Evolutionary conservation across 1,284 basidiomycete genomes (phyloP), one percentile per base, ranked within the genome.

Genomic region (Inonotus hispidus): DNA sequence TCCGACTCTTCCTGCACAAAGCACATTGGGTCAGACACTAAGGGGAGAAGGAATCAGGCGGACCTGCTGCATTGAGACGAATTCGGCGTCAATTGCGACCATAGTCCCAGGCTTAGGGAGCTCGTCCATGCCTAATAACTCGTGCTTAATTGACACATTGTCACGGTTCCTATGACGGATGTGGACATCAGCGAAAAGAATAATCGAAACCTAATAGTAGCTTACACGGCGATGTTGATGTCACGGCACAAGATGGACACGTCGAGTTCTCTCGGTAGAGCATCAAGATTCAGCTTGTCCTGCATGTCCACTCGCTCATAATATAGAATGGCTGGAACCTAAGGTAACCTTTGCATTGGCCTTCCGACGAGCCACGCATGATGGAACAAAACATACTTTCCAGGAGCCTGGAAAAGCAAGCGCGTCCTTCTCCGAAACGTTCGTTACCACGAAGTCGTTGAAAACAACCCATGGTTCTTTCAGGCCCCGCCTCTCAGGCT

Each of bases 41-140:
- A n/a, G n/a, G 37, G 16, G 41, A n/a, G 27, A 57, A 21, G 29
- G 19, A 5, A 21, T 63, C 37, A 45, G 49, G 57, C 71, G 45
- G 64, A 88, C 90, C 77, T 94, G 90, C 71, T 98, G 94, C 79
- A 99, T 89, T 16, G 90, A 90, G 6, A 99, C 95, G 71, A 99
- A 99, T 71, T 99, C 97, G 1, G 97, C 94, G 70, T 99, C 97
- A 65, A 99, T 98, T 1, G 95, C 87, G 21, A 99, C 87, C 49
- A 97, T 76, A 2, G 90, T 95, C 2, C 95, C 96, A 10, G 88
- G 87, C 60, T 74, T 82, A 0, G 95, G 96, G 19, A 97, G 73
- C 72, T 98, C 96, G n/a, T 88, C 83, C 16, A 76, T 74, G 1
- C 75, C 72, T 29, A 98, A 75, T 39, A 83, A 78, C 64, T 89